Evolutionary conservation across 78 protist genomes (phyloP).

Genomic region (slime mould (Dictyostelium discoideum)): dicty_2.7 NC_007088.5:7983001-7983500

Average conservation of each 20-base stretch:
- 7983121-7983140: too few species aligned
- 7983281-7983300: constrained; percentile 83
- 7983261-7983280: constrained; percentile 87
- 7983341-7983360: constrained; percentile 89
- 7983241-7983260: constrained; percentile 80
- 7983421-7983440: constrained; percentile 14
- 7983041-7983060: constrained; percentile 15
- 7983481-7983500: constrained; percentile 1
- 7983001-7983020: constrained; percentile 80
- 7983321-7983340: constrained; percentile 85
- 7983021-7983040: neutral
- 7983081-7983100: constrained; percentile 6
- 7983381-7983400: constrained; percentile 93
- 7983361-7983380: constrained; percentile 87
- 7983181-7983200: neutral
- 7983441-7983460: constrained; percentile 13
- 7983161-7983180: too few species aligned
- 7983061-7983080: constrained; percentile 17
- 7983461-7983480: constrained; percentile 9
- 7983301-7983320: constrained; percentile 82
- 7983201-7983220: constrained; percentile 40
- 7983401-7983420: neutral
- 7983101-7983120: too few species aligned
- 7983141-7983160: too few species aligned
- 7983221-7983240: constrained; percentile 28